Evolutionary conservation across 2,329 filamentous ascomycete genomes (phyloP).

Genomic region (Cladorrhinum sp.): DNA sequence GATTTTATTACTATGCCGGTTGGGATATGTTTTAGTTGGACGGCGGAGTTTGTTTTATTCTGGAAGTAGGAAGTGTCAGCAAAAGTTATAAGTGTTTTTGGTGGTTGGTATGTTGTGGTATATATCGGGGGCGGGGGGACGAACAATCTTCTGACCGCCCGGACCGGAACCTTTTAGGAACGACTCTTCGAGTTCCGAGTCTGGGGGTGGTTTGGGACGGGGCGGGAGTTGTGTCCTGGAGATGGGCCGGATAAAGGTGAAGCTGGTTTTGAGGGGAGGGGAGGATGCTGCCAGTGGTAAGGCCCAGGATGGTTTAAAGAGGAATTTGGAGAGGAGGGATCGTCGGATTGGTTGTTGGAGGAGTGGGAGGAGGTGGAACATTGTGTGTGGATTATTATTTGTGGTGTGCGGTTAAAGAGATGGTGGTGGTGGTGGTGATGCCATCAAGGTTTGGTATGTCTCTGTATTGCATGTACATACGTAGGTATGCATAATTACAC

Average conservation of each 20-base stretch:
- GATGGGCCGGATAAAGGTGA: not conserved
- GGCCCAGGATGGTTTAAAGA: not conserved
- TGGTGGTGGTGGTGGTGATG: not conserved
- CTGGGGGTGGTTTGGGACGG: constrained; percentile 67
- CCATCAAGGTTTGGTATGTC: not conserved
- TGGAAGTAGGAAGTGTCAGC: constrained; percentile 29
- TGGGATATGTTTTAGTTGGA: constrained; percentile 85
- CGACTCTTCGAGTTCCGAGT: constrained; percentile 75
- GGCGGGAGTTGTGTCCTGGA: constrained; percentile 61
- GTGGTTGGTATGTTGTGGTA: too few relatives aligned
- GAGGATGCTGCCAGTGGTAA: not conserved
- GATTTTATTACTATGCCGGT: constrained; percentile 93
- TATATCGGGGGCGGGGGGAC: constrained; percentile 21
- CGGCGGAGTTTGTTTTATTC: constrained; percentile 97
- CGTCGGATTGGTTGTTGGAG: not conserved
- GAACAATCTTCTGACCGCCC: constrained; percentile 90
- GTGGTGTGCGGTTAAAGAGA: not conserved
- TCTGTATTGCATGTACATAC: too few relatives aligned
- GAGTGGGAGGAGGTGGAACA: too few relatives aligned
- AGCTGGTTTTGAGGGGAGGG: constrained; percentile 30
- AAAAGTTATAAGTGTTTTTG: too few relatives aligned
- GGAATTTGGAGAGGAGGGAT: not conserved
- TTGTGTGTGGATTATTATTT: not conserved
- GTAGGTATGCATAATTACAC: not conserved
- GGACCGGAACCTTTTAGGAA: constrained; percentile 92